These are phyloP conservation scores for Larix kaempferi DNA, from an alignment of 75 land plant genomes.

Conservation along the genomic window DNA sequence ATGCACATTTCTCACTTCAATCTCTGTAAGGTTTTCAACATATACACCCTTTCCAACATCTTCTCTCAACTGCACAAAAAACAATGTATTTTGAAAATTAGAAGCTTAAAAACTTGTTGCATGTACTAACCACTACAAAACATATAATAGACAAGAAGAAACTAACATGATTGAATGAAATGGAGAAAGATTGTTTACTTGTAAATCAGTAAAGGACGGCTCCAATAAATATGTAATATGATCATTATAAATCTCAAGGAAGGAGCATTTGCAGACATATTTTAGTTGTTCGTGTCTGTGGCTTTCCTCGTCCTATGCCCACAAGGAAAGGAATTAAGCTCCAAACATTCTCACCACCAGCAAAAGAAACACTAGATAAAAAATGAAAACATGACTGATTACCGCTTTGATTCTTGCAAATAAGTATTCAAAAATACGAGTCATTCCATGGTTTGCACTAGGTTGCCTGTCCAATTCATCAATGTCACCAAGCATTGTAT, in stretches of 20 bases:
- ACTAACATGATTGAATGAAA: not conserved
- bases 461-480: constrained; percentile 54
- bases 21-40: constrained; percentile 89
- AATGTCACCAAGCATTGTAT: constrained; percentile 96
- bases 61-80: constrained; percentile 64
- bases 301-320: constrained; percentile 77
- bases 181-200: constrained; percentile 26
- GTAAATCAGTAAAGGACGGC: constrained; percentile 83
- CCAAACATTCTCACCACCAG: not conserved
- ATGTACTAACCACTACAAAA: not conserved
- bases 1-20: constrained; percentile 64
- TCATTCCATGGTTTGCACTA: constrained; percentile 85
- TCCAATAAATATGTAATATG: constrained; percentile 95
- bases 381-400: constrained; percentile 10
- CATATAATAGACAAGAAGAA: not conserved
- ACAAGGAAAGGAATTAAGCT: not conserved
- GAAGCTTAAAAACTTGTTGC: not conserved
- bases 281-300: constrained; percentile 67
- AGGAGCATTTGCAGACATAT: constrained; percentile 92
- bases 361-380: not conserved
- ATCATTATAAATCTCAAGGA: constrained; percentile 96
- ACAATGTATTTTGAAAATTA: not conserved
- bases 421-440: constrained; percentile 90
- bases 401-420: constrained; percentile 89
- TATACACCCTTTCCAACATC: constrained; percentile 83